These are phyloP conservation scores for Metschnikowia cerradonensis DNA, from an alignment of 805 yeast species.

Conservation along the genomic window DNA sequence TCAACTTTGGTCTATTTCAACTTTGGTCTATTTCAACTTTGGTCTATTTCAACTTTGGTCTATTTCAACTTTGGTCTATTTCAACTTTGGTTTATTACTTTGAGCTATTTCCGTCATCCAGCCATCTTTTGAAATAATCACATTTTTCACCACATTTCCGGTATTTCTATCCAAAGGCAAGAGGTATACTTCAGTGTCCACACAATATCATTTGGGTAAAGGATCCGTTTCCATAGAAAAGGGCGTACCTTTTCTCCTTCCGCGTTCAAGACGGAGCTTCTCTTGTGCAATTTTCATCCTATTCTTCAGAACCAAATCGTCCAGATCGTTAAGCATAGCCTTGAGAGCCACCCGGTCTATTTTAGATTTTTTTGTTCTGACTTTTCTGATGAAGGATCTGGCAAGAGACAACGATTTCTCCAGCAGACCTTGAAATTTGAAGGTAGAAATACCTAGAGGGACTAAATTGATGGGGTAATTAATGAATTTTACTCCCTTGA, in stretches of 20 bases:
- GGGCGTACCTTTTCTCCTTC: constrained; percentile 17
- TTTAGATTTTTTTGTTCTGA: constrained; percentile 28
- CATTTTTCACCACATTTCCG: too few relatives aligned
- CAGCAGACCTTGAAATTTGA: constrained; percentile 55
- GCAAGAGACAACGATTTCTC: constrained; percentile 43
- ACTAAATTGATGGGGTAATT: constrained; percentile 74
- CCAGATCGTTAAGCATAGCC: constrained; percentile 49
- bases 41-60: too few relatives aligned
- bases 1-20: too few relatives aligned
- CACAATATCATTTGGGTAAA: too few relatives aligned
- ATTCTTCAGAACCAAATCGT: constrained; percentile 33
- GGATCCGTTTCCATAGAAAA: too few relatives aligned
- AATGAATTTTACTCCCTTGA: constrained; percentile 54
- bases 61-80: too few relatives aligned
- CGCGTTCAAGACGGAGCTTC: constrained; percentile 22
- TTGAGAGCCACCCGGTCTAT: constrained; percentile 52
- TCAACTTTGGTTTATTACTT: too few relatives aligned
- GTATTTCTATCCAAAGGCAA: too few relatives aligned
- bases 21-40: too few relatives aligned
- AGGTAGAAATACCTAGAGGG: constrained; percentile 67
- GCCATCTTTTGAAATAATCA: too few relatives aligned
- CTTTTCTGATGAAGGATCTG: constrained; percentile 25
- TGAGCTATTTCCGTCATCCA: too few relatives aligned
- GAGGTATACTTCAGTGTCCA: too few relatives aligned
- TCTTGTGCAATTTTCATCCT: constrained; percentile 28